Base-by-base conservation (phyloP, 2,329 filamentous ascomycete species). In the Fusarium sublunatum region DNA sequence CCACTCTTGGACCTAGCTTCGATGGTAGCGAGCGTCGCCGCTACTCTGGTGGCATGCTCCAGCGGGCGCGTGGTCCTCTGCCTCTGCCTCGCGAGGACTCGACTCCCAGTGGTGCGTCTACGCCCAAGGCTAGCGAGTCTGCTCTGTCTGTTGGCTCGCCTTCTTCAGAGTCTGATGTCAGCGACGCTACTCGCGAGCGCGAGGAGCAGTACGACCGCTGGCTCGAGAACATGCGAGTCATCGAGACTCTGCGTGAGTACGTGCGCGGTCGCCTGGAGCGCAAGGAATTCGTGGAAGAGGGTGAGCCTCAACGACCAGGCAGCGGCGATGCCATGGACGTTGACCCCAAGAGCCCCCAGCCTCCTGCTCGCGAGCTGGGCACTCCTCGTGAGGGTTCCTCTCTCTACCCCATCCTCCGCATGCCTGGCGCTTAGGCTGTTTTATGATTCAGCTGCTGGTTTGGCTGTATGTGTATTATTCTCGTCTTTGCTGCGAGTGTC, bases 1-100 rank as follows among this genome's bases (percentile, higher is more conserved):
- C 91, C 12, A 90, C 89, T 22, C 84, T 94, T 13, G 91, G 89
- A 2, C 84, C 87, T 12, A 88, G 79, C 70, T 90, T 89, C 63
- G 86, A 88, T 55, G 80, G 78, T 61, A 86, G 86, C 64, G 85
- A 86, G 72, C 85, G 87, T 44, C 86, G 87, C 46, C 85, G 87
- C 58, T 89, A 86, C 76, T 87, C 86, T 31, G 87, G 87, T 36
- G 86, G 87, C 44, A 85, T 90, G 81, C 83, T 90, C 38, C 88
- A 90, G 76, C 82, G 83, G 48, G 82, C 83, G 38, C 81, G 77
- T 15, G 77, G 77, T 13, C 76, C 81, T 34, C 77, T 79, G 25
- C 77, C 78, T 13, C 73, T 69, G 38, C 72, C 69, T 35, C 75
- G 73, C 25, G 72, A 77, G 56, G 73, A 78, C 34, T 74, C 73